Base-by-base conservation (phyloP, 805 yeast genomes). In the Candida michaelii region DNA sequence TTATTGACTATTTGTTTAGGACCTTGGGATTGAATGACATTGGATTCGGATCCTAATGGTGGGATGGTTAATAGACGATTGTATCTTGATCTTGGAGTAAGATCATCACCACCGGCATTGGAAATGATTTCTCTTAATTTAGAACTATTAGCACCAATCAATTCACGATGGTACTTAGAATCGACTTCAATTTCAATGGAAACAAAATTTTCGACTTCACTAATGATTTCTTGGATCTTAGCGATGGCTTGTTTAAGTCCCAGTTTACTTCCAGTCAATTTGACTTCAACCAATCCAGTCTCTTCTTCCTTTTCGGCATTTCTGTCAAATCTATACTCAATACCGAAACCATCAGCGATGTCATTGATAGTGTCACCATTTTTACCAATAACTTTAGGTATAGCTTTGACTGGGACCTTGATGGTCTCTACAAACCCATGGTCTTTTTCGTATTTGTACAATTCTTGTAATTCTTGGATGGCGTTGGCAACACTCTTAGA, bases 341-440 rank as follows among this genome's bases (percentile, higher is more conserved):
- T 79, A 35, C 83, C 86, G 29, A 81, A 67, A 30, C 75, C 79
- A 39, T 83, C 89, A 47, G 87, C 79, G 44, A 95, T 83, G 56
- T 85, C 87, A 48, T 82, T 85, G 56, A 93, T 84, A 39, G 76
- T 77, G 47, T 87, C 91, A 59, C 98, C 97, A 46, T 75, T 73
- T 57, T 85, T 89, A 55, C 99, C 99, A 60, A 93, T 89, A 45
- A 93, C 82, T 58, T 89, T 76, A 15, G 97, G 76, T 46, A 91
- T 76, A n/a, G 89, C 83, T 47, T 75, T 78, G 32, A 74, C 60
- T 29, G 97, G 95, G 39, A 93, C 83, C 36, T 67, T 59, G 30
- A 91, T 60, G n/a, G 69, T 66, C 50, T 79, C 73, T 44, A 77
- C 74, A 66, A 79, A 79, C 13, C 96, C 91, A 58, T 89, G 88